Conservation (phyloP, 1,139 yeast species). For the Citeromyces hawaiiensis region DNA sequence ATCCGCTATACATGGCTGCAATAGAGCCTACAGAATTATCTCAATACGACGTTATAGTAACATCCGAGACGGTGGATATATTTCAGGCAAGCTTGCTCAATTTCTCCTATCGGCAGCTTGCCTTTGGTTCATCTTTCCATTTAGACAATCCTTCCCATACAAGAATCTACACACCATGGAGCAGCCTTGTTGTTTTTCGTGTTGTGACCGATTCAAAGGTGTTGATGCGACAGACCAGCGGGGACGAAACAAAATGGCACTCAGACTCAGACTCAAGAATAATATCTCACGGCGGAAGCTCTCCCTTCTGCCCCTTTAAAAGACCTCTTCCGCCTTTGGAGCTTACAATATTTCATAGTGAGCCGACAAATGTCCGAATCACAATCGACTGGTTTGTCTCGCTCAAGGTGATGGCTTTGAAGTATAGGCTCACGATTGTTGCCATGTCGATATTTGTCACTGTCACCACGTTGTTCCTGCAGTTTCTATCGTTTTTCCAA, state of each 20-base stretch:
- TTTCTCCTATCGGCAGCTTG: not conserved
- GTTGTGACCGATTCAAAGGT: constrained; percentile 22
- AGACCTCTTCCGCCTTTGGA: constrained; percentile 4
- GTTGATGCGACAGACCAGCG: constrained; percentile 50
- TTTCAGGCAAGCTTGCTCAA: not conserved
- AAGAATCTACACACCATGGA: constrained; percentile 41
- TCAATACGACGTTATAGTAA: not conserved
- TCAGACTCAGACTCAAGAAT: constrained; percentile 25
- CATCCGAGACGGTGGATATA: not conserved
- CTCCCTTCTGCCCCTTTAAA: constrained; percentile 62
- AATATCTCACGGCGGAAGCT: constrained; percentile 38
- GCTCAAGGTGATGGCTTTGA: constrained; percentile 39
- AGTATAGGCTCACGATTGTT: constrained; percentile 51
- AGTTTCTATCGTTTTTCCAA: constrained; percentile 24
- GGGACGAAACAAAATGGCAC: constrained; percentile 74
- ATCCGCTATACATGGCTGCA: constrained; percentile 28
- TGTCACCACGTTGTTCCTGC: constrained; percentile 29
- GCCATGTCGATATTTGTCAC: constrained; percentile 41
- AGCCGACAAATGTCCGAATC: constrained; percentile 8
- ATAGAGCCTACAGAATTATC: not conserved
- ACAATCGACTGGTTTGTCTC: constrained; percentile 29
- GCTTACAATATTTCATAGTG: not conserved
- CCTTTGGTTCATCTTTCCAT: not conserved
- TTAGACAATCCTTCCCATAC: constrained; percentile 8
- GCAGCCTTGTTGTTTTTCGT: constrained; percentile 46